phyloP scores from a whole-genome alignment of 2,329 filamentous ascomycete genomes.

The Rhynchosporium agropyri region DNA sequence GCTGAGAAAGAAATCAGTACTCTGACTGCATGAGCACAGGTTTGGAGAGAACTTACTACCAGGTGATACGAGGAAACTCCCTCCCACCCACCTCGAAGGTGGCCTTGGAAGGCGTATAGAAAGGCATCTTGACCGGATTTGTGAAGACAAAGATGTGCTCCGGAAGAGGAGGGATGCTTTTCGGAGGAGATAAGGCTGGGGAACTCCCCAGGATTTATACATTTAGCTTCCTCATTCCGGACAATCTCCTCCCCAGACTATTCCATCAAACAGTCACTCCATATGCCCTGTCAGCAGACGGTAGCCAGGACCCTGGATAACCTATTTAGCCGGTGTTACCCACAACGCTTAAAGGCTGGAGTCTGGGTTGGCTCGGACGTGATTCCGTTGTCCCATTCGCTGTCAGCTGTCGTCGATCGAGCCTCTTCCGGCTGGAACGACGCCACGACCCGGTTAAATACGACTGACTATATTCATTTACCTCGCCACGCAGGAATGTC shows the following conservation, averaged over 20 bases:
- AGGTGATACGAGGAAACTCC: conserved; percentile 36
- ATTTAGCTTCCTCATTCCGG: background rate
- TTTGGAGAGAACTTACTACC: too few species aligned
- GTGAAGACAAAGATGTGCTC: background rate
- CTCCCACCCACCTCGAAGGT: conserved; percentile 40
- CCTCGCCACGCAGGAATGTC: conserved; percentile 7
- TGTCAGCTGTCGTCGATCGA: conserved; percentile 9
- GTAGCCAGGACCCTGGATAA: conserved; percentile 2
- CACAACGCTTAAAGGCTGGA: conserved; percentile 3
- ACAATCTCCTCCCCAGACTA: background rate
- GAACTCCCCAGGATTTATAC: conserved; percentile 14
- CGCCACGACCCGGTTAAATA: conserved; percentile 21
- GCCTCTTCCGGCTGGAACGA: conserved; percentile 15
- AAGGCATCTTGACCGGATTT: conserved; percentile 26
- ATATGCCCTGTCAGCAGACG: conserved; percentile 2
- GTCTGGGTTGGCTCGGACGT: background rate
- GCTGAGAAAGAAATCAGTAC: conserved; percentile 2
- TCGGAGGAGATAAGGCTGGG: conserved; percentile 7
- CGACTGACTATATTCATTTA: conserved; percentile 15
- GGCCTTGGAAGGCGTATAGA: conserved; percentile 34
- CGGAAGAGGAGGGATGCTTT: conserved; percentile 12
- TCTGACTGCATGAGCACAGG: too few species aligned
- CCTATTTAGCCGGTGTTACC: conserved; percentile 17
- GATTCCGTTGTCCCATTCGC: background rate
- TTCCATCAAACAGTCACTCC: conserved; percentile 8